Evolutionary conservation across 2,329 filamentous ascomycete genomes (phyloP).

Genomic region (Apiospora arundinis): DNA sequence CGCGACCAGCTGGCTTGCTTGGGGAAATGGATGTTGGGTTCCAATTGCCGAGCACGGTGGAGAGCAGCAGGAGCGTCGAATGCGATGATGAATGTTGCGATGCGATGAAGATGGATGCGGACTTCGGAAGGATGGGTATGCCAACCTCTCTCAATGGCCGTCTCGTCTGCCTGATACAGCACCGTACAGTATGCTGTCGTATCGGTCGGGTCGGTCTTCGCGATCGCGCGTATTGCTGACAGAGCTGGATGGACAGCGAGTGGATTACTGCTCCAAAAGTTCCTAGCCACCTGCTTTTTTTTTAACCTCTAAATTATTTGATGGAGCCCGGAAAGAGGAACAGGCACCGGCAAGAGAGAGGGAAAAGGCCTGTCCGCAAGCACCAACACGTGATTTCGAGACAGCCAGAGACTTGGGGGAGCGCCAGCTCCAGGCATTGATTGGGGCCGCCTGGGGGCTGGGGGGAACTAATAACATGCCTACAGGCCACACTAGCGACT

Average conservation of each 20-base stretch:
- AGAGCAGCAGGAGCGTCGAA: neutral
- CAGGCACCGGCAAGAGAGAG: neutral
- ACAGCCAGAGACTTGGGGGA: neutral
- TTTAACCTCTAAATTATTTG: neutral
- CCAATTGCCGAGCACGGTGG: slow-evolving; percentile 16
- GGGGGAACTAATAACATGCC: neutral
- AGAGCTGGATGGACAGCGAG: slow-evolving; percentile 2
- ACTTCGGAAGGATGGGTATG: neutral
- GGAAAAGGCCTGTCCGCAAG: neutral
- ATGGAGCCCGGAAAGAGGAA: slow-evolving; percentile 10
- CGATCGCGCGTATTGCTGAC: slow-evolving; percentile 15
- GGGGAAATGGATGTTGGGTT: slow-evolving; percentile 16
- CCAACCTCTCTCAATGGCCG: slow-evolving; percentile 13
- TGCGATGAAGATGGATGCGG: slow-evolving; percentile 15
- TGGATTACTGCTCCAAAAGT: neutral
- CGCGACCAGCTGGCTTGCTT: neutral
- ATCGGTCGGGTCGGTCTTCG: slow-evolving; percentile 17
- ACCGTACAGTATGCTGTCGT: slow-evolving; percentile 5
- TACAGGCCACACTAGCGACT: neutral
- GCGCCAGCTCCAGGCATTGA: neutral
- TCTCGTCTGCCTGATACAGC: slow-evolving; percentile 1
- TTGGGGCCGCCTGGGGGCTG: neutral
- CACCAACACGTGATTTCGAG: slow-evolving; percentile 13
- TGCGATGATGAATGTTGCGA: slow-evolving; percentile 13
- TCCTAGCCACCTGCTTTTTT: slow-evolving; percentile 17